phyloP scores from a whole-genome alignment of 768 basidiomycete species.

The Kwoniella sp. region DNA sequence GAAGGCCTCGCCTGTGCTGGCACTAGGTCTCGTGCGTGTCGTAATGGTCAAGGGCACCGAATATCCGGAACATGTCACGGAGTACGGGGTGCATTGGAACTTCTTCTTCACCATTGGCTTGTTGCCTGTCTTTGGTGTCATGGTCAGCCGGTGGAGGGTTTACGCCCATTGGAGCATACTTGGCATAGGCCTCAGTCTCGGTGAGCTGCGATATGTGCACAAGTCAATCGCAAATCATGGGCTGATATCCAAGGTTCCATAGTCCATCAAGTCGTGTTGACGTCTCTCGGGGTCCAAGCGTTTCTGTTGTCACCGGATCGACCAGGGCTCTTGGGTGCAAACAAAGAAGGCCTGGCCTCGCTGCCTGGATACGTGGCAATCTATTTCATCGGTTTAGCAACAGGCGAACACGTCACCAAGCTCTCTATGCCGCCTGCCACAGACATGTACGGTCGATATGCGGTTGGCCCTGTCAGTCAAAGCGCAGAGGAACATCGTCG shows the following conservation, averaged over 20 bases:
- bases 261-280: slow-evolving; percentile 72
- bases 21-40: slow-evolving; percentile 71
- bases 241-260: background rate
- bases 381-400: slow-evolving; percentile 76
- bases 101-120: slow-evolving; percentile 91
- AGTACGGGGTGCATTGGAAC: slow-evolving; percentile 98
- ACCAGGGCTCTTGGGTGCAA: slow-evolving; percentile 62
- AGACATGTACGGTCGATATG: background rate
- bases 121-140: slow-evolving; percentile 67
- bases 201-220: slow-evolving; percentile 29
- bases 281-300: slow-evolving; percentile 56
- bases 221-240: too few relatives aligned
- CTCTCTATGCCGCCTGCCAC: slow-evolving; percentile 48
- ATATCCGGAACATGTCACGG: slow-evolving; percentile 94
- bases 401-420: slow-evolving; percentile 74
- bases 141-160: slow-evolving; percentile 64
- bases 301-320: slow-evolving; percentile 68
- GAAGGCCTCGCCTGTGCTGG: slow-evolving; percentile 65
- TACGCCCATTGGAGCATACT: slow-evolving; percentile 59
- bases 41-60: slow-evolving; percentile 84
- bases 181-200: slow-evolving; percentile 59
- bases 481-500: slow-evolving; percentile 13
- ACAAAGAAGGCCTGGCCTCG: slow-evolving; percentile 88
- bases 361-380: slow-evolving; percentile 77
- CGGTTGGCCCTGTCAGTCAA: background rate